Evolutionary conservation across 768 basidiomycete species (phyloP).

Genomic region (Clathrus columnatus): DNA sequence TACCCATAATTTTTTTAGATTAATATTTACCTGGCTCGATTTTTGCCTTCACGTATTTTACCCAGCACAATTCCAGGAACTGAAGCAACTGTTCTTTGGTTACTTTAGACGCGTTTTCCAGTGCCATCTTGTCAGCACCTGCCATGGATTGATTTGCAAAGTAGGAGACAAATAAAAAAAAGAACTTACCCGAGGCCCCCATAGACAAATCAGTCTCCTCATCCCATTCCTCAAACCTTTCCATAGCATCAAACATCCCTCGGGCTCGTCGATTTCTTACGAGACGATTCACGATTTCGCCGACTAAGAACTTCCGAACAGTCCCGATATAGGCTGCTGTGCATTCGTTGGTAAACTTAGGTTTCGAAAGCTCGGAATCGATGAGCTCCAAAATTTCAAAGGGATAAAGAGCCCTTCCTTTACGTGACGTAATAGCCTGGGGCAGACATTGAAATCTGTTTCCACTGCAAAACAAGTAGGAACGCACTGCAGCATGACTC

Average conservation of each 20-base stretch:
- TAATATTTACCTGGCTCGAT: conserved; percentile 75
- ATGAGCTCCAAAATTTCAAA: conserved; percentile 77
- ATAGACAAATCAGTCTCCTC: conserved; percentile 66
- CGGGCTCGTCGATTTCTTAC: conserved; percentile 58
- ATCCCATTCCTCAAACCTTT: conserved; percentile 69
- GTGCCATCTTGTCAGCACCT: conserved; percentile 63
- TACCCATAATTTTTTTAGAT: background rate
- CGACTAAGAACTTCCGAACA: conserved; percentile 60
- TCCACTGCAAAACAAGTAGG: background rate
- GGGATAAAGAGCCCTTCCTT: conserved; percentile 64
- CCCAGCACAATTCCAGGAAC: conserved; percentile 85
- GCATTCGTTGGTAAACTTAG: conserved; percentile 61
- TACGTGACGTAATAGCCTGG: conserved; percentile 56
- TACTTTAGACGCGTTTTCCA: conserved; percentile 88
- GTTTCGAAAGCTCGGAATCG: conserved; percentile 47
- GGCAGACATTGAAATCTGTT: background rate
- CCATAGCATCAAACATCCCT: conserved; percentile 79
- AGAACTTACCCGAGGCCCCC: conserved; percentile 56
- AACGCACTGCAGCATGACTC: conserved; percentile 68
- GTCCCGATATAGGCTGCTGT: conserved; percentile 60
- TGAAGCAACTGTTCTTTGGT: conserved; percentile 67
- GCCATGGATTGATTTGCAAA: conserved; percentile 5
- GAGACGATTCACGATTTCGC: conserved; percentile 56
- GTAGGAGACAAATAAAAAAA: background rate
- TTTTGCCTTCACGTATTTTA: conserved; percentile 88